Evolutionary conservation across 2,329 filamentous ascomycete genomes (phyloP).

Genomic region (Pezicula radicicola): DNA sequence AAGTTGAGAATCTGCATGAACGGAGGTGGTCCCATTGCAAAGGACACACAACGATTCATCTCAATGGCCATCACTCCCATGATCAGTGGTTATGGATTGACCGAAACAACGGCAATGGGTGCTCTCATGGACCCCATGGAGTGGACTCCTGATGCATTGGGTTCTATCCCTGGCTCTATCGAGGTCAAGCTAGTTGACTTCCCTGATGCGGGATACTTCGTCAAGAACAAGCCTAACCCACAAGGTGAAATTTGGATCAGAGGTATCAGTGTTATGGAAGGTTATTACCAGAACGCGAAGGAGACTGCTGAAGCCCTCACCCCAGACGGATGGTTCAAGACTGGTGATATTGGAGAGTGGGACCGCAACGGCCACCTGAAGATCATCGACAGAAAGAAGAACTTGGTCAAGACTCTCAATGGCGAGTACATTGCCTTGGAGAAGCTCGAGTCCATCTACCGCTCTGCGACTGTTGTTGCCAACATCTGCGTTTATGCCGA

Average conservation of each 20-base stretch:
- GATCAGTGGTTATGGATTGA: constrained; percentile 91
- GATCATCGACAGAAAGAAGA: constrained; percentile 97
- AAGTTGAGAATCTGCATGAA: constrained; percentile 88
- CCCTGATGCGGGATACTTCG: constrained; percentile 79
- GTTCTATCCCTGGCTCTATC: constrained; percentile 71
- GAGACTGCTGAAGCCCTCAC: constrained; percentile 79
- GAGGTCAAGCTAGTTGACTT: constrained; percentile 93
- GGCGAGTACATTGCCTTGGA: constrained; percentile 97
- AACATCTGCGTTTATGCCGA: constrained; percentile 90
- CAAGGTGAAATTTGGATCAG: constrained; percentile 93
- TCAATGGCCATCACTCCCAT: constrained; percentile 92
- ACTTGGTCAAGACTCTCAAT: constrained; percentile 91
- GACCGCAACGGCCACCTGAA: constrained; percentile 74
- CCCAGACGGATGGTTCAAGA: constrained; percentile 93
- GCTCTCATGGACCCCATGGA: constrained; percentile 80
- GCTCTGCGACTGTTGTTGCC: constrained; percentile 71
- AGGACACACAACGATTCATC: constrained; percentile 85
- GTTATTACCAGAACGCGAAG: constrained; percentile 82
- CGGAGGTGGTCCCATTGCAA: constrained; percentile 85
- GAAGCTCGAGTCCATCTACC: constrained; percentile 91
- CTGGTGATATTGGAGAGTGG: constrained; percentile 92
- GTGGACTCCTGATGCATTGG: constrained; percentile 75
- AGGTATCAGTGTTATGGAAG: constrained; percentile 69
- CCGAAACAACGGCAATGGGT: constrained; percentile 85
- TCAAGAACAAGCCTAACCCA: constrained; percentile 65